Conservation (phyloP, 768 basidiomycete genomes). For the Daedaleopsis sinensis region DNA sequence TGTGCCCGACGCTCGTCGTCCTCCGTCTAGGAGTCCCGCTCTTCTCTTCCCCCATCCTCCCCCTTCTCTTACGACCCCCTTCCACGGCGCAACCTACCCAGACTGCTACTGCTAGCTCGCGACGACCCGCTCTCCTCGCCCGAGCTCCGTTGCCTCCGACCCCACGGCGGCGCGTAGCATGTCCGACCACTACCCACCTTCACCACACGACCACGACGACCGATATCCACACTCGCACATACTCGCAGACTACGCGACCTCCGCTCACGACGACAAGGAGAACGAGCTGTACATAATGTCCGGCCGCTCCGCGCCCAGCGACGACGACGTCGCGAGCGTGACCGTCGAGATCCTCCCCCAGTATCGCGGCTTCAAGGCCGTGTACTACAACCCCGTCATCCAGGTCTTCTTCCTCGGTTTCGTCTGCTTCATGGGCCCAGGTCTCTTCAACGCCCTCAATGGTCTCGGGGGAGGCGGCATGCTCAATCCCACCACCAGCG, state of each 20-base stretch:
- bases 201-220: not conserved
- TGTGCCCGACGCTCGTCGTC: not conserved
- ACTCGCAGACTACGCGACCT: not conserved
- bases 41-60: not conserved
- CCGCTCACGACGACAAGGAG: not conserved
- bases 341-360: slow-evolving; percentile 42
- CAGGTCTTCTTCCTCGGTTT: slow-evolving; percentile 69
- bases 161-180: not conserved
- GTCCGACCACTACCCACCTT: not conserved
- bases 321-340: slow-evolving; percentile 12
- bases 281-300: slow-evolving; percentile 3
- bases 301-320: slow-evolving; percentile 6
- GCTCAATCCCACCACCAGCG: slow-evolving; percentile 62
- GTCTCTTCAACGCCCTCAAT: slow-evolving; percentile 79
- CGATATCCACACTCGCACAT: not conserved
- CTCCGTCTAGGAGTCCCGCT: not conserved
- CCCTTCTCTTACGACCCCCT: not conserved
- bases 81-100: not conserved
- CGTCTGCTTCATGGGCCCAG: slow-evolving; percentile 61
- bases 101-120: too few relatives aligned
- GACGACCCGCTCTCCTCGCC: too few relatives aligned
- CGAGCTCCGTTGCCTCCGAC: too few relatives aligned
- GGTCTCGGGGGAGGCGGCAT: slow-evolving; percentile 84
- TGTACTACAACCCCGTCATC: slow-evolving; percentile 61
- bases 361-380: slow-evolving; percentile 52